Base-by-base conservation (phyloP, 805 yeast species). In the Candida boidinii region DNA sequence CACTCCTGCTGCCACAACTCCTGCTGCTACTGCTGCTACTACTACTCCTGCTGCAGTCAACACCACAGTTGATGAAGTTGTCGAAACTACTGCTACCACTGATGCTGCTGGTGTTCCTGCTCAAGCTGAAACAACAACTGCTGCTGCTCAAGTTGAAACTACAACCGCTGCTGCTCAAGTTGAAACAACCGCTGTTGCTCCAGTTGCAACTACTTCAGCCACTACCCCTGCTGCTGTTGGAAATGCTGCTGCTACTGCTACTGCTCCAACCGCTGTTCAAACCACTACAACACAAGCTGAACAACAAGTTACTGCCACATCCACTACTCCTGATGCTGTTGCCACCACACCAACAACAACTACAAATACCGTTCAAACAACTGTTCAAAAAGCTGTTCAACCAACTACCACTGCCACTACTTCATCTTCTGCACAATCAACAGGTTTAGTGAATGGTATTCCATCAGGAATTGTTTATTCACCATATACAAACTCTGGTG, bases 391-490 rank as follows among this genome's bases (percentile, higher is more conserved):
- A 33, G 57, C 60, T 36, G n/a, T n/a, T n/a, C n/a, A n/a, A n/a
- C 54, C 57, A 29, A 49, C 54, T 12, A 49, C 70, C 10, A 48
- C 58, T 30, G 57, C 68, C 4, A 53, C 59, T 32, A 37, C 54
- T 4, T 37, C 53, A 4, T 17, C 53, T 13, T 29, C 56, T 17
- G 41, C 58, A 9, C 26, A 58, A 18, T 37, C 56, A n/a, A 36
- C 59, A 10, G 37, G 58, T 21, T 46, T 45, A 17, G 38, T 54
- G 22, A 41, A 51, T 5, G 43, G 45, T 27, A 41, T 49, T 23
- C 90, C 90, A 44, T 54, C 62, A 23, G 70, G 75, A 15, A 66
- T 82, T 36, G 88, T 76, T 24, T 82, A 82, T 62, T 76, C 85
- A 17, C 96, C 96, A 26, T 88, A 85, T 62, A 66, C 69, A 36